phyloP scores from a whole-genome alignment of 331 rosid species.

The Arachis monticola region DNA sequence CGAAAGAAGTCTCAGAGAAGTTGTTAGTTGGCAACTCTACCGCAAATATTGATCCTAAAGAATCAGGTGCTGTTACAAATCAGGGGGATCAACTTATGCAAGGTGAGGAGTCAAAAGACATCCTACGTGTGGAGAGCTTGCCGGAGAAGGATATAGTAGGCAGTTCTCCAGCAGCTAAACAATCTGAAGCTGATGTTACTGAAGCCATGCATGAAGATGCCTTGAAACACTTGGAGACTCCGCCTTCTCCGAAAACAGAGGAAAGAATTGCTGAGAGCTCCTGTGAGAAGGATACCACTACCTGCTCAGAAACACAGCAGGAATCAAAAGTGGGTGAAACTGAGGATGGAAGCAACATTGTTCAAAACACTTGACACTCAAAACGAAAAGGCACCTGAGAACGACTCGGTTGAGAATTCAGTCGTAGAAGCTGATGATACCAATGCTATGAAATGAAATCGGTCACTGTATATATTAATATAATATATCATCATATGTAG shows the following conservation, averaged over 20 bases:
- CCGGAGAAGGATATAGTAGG: conserved; percentile 30
- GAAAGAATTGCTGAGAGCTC: not conserved
- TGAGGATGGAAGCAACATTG: conserved; percentile 21
- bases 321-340: conserved; percentile 28
- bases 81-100: conserved; percentile 33
- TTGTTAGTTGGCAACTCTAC: conserved; percentile 14
- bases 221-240: conserved; percentile 1
- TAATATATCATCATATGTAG: conserved; percentile 22
- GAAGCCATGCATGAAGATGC: conserved; percentile 30
- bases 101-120: conserved; percentile 36
- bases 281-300: conserved; percentile 17
- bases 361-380: not conserved
- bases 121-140: conserved; percentile 26
- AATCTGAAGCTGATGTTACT: conserved; percentile 37
- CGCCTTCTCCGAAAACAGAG: conserved; percentile 21
- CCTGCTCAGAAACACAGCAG: conserved; percentile 11
- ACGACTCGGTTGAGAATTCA: conserved; percentile 26
- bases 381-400: conserved; percentile 9
- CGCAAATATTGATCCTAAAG: not conserved
- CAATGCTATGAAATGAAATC: conserved; percentile 32
- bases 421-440: conserved; percentile 32
- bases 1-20: conserved; percentile 15
- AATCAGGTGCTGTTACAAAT: conserved; percentile 37
- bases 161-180: conserved; percentile 10
- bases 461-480: conserved; percentile 38